A percentile compares a stretch with the other conserved stretches of the same genome.
Evolutionary conservation across 306 rosid species (phyloP).

Genomic region (Prunus mongolica): DNA sequence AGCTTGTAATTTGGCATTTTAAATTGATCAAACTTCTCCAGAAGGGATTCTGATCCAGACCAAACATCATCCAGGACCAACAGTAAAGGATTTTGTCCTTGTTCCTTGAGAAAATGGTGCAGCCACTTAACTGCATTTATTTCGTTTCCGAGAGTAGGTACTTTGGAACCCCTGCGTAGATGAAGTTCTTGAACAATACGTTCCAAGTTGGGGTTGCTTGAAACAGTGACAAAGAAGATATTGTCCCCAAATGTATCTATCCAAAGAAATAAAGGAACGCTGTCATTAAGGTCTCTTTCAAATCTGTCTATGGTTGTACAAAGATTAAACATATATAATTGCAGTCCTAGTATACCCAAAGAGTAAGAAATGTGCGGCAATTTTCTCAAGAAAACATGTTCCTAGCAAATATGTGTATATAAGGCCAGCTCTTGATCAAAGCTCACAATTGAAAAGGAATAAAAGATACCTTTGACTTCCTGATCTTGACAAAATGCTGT

Average conservation of each 20-base stretch:
- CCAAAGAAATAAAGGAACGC: conserved; percentile 7
- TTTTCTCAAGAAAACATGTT: background rate
- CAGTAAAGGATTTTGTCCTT: conserved; percentile 1
- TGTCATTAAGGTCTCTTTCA: background rate
- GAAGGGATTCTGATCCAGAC: conserved; percentile 3
- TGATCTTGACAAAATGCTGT: conserved; percentile 43
- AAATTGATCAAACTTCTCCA: conserved; percentile 42
- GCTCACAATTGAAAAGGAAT: no score
- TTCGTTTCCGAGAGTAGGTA: conserved; percentile 32
- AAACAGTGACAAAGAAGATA: conserved; percentile 46
- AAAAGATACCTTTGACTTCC: conserved; percentile 34
- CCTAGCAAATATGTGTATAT: no score
- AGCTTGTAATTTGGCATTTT: conserved; percentile 35
- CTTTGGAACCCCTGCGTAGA: conserved; percentile 14
- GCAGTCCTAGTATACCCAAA: background rate
- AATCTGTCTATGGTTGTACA: background rate
- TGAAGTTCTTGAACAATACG: conserved; percentile 32
- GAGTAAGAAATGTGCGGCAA: background rate
- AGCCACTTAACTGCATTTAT: conserved; percentile 28
- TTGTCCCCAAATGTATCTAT: conserved; percentile 45
- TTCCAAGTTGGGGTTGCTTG: conserved; percentile 34
- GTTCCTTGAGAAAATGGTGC: conserved; percentile 19
- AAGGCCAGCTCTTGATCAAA: no score
- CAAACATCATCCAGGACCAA: conserved; percentile 23
- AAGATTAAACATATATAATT: background rate